These are phyloP conservation scores for Aspergillus japonicus DNA, from an alignment of 2,329 filamentous ascomycete genomes.

Conservation along the genomic window DNA sequence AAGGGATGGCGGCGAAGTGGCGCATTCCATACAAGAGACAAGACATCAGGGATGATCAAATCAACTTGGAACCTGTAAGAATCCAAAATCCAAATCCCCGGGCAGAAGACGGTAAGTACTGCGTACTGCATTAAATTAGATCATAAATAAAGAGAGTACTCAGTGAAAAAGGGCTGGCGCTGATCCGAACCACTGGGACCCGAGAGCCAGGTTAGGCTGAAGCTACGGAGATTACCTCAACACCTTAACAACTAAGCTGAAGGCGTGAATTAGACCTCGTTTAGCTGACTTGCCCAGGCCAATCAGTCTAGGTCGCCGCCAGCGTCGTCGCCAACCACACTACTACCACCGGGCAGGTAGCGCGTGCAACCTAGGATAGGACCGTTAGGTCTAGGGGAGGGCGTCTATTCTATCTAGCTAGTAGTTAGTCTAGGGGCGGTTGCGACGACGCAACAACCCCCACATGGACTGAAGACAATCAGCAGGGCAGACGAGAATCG, in stretches of 20 bases:
- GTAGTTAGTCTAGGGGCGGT: background rate
- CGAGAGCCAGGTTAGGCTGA: slow-evolving; percentile 22
- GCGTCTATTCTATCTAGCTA: background rate
- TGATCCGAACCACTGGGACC: slow-evolving; percentile 27
- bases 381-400: slow-evolving; percentile 1
- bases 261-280: background rate
- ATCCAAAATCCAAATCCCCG: no score
- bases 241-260: slow-evolving; percentile 4
- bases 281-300: background rate
- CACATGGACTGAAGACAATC: slow-evolving; percentile 3
- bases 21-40: slow-evolving; percentile 9
- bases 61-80: background rate
- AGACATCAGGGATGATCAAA: background rate
- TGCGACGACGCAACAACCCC: background rate
- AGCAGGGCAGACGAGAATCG: background rate
- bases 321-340: background rate
- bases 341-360: background rate
- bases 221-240: slow-evolving; percentile 13
- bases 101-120: background rate
- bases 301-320: background rate
- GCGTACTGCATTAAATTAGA: background rate
- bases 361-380: background rate
- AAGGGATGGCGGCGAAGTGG: slow-evolving; percentile 21
- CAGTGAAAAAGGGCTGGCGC: slow-evolving; percentile 16
- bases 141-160: background rate